phyloP scores from a whole-genome alignment of 2,329 filamentous ascomycete genomes.

The Arthrinium phaeospermum region DNA sequence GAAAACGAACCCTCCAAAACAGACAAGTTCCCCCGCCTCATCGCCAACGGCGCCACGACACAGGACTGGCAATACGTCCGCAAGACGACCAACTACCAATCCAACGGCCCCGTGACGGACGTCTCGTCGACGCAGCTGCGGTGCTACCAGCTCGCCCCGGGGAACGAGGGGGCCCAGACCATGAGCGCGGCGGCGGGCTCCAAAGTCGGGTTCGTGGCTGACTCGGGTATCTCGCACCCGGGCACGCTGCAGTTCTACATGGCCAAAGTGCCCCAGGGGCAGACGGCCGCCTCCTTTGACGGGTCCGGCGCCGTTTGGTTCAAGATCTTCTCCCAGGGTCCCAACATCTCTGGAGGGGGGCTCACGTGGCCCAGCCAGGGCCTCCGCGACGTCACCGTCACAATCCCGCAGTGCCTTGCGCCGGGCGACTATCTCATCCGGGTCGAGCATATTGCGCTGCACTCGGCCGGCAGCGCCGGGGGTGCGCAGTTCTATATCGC shows the following conservation, averaged over 20 bases:
- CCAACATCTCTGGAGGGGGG: conserved; percentile 40
- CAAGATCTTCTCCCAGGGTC: conserved; percentile 52
- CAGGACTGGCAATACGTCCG: conserved; percentile 28
- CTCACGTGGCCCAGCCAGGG: conserved; percentile 49
- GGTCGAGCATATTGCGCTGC: conserved; percentile 55
- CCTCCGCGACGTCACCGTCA: conserved; percentile 45
- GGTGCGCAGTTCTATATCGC: conserved; percentile 55
- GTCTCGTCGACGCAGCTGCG: conserved; percentile 39
- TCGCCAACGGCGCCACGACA: conserved; percentile 11
- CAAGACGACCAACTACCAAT: conserved; percentile 43
- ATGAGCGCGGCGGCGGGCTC: conserved; percentile 51
- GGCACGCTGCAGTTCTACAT: conserved; percentile 48
- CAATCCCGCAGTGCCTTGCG: conserved; percentile 50
- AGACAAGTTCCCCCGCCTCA: conserved; percentile 19
- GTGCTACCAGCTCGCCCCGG: conserved; percentile 38
- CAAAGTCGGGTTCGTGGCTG: conserved; percentile 50
- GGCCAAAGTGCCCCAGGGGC: conserved; percentile 45
- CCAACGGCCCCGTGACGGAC: conserved; percentile 40
- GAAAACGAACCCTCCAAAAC: background rate
- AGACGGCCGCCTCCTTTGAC: conserved; percentile 45
- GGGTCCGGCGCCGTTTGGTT: conserved; percentile 46
- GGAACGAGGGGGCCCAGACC: conserved; percentile 43
- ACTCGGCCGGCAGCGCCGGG: conserved; percentile 45
- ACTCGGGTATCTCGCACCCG: conserved; percentile 48
- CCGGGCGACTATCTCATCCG: conserved; percentile 56